Evolutionary conservation across 768 basidiomycete genomes (phyloP), one percentile per base, ranked within the genome.

Genomic region (Boletus fagicola): DNA sequence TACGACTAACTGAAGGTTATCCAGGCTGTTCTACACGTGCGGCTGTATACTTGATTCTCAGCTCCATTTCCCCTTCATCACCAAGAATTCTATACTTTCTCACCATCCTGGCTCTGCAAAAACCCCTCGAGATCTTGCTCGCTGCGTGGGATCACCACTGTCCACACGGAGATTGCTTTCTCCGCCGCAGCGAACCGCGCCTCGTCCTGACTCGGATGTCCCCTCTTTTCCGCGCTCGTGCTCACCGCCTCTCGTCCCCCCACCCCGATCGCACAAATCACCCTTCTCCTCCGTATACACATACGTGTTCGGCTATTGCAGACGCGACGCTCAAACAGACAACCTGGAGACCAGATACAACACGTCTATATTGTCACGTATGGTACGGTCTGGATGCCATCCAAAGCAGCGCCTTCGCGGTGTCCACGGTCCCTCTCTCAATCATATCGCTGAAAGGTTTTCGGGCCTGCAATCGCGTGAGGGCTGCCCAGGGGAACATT

Each of bases 371-470:
- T 88, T 78, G 48, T 83, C 80, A 12, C 68, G 61, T n/a, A 90
- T 79, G 62, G 90, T 82, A 22, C 83, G 82, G 58, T 88, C 85
- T 54, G 86, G 62, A 20, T 87, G 22, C 71, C 61, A 44, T 35
- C 83, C n/a, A n/a, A n/a, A n/a, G n/a, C n/a, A n/a, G n/a, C n/a
- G n/a, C n/a, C n/a, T n/a, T n/a, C n/a, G n/a, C 80, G 18, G 72
- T 75, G 26, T 80, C 77, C 24, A 88, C 71, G 59, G 81, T 68
- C 5, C 88, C 89, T 0, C 86, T 87, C 72, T 91, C 90, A 24
- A 91, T 70, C 71, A 90, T 87, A 71, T 92, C 90, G 65, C 88
- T 89, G 64, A 90, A 76, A 65, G 90, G 82, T 64, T 91, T 91
- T 4, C 88, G 85, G 0, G 90, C 86, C 67, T 91, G 89, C 24